These are phyloP conservation scores for Nicotiana undulata DNA, from an alignment of 257 asterid genomes.

Conservation along the genomic window DNA sequence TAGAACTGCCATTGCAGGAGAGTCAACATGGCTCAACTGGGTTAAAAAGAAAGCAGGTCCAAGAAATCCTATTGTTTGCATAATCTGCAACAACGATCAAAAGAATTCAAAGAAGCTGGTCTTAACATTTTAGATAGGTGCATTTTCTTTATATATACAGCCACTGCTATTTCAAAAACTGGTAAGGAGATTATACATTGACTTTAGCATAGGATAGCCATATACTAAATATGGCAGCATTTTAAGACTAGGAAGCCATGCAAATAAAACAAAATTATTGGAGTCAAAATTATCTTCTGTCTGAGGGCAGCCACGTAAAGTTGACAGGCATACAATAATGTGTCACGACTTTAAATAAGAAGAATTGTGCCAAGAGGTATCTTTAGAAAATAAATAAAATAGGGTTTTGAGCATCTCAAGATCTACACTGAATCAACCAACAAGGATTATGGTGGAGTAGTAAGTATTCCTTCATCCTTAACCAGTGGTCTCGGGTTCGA, in stretches of 20 bases:
- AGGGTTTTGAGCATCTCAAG: not conserved
- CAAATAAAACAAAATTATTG: not conserved
- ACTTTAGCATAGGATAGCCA: not conserved
- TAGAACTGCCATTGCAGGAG: slow-evolving; percentile 84
- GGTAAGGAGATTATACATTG: not conserved
- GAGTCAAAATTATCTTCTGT: not conserved
- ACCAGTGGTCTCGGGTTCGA: too few relatives aligned
- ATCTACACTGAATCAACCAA: not conserved
- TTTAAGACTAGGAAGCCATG: not conserved
- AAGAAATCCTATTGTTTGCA: slow-evolving; percentile 89
- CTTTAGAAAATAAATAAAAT: not conserved
- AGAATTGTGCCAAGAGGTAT: not conserved
- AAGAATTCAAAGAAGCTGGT: not conserved
- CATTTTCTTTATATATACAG: not conserved
- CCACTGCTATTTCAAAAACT: not conserved
- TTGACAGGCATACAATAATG: not conserved
- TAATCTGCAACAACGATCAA: slow-evolving; percentile 44
- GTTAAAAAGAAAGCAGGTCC: slow-evolving; percentile 92
- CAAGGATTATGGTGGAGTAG: too few relatives aligned
- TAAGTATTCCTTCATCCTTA: too few relatives aligned
- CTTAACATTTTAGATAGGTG: not conserved
- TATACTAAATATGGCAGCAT: not conserved
- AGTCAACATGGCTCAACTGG: slow-evolving; percentile 81
- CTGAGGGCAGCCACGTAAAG: not conserved
- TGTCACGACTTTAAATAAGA: not conserved